A percentile compares a stretch with the other conserved stretches of the same genome.
phyloP scores from a whole-genome alignment of 2,329 filamentous ascomycete species.

The Sporothrix phasma region DNA sequence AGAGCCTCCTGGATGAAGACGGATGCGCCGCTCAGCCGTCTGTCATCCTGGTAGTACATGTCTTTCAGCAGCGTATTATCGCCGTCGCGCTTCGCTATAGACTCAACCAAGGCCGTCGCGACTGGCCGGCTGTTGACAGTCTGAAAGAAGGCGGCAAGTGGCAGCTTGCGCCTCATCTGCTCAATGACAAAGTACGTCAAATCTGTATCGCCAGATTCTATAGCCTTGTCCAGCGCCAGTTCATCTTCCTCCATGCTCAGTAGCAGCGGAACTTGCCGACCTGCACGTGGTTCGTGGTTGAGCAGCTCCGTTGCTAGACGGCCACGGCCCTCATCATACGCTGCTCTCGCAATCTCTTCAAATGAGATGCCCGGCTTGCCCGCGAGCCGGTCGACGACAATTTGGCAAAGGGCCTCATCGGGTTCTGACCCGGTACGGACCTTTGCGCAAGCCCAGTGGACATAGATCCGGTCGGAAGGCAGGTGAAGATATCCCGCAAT shows the following conservation, averaged over 20 bases:
- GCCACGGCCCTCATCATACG: conserved; percentile 84
- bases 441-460: conserved; percentile 94
- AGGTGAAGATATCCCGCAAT: conserved; percentile 81
- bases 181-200: conserved; percentile 83
- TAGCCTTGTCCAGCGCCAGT: conserved; percentile 88
- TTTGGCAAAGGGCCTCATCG: conserved; percentile 75
- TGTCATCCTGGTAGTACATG: conserved; percentile 93
- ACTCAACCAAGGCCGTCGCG: conserved; percentile 82
- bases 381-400: conserved; percentile 77
- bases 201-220: conserved; percentile 91
- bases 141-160: conserved; percentile 84
- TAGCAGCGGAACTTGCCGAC: conserved; percentile 89
- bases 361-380: conserved; percentile 92
- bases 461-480: conserved; percentile 81
- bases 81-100: conserved; percentile 56
- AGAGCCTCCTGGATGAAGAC: conserved; percentile 81
- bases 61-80: conserved; percentile 85
- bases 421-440: conserved; percentile 76
- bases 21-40: conserved; percentile 76
- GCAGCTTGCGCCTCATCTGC: conserved; percentile 80
- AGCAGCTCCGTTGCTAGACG: conserved; percentile 84
- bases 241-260: conserved; percentile 94
- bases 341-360: conserved; percentile 82
- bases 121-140: conserved; percentile 77
- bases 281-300: conserved; percentile 86